A percentile compares a stretch with the other conserved stretches of the same genome.
Evolutionary conservation across 495 filamentous ascomycete species (phyloP).

Genomic region (Xylaria castorea): DNA sequence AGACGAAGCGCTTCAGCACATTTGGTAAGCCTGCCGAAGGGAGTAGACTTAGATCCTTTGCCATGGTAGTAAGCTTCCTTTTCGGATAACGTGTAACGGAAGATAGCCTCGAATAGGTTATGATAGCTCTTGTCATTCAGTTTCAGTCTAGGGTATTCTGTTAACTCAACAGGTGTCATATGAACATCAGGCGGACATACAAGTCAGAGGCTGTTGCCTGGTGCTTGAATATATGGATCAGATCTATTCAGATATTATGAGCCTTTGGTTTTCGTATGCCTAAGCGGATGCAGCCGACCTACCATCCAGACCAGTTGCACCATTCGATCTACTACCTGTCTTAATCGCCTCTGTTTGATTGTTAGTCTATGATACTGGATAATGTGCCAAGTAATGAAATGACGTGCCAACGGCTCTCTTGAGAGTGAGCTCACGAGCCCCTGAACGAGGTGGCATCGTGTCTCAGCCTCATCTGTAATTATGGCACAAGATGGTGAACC

Average conservation of each 20-base stretch:
- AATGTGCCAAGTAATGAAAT: background rate
- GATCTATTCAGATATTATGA: constrained; percentile 33
- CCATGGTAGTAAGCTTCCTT: constrained; percentile 65
- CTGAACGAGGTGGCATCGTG: constrained; percentile 26
- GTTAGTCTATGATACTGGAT: constrained; percentile 21
- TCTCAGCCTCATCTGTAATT: background rate
- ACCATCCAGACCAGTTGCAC: constrained; percentile 46
- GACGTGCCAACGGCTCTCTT: constrained; percentile 25
- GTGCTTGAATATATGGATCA: constrained; percentile 68
- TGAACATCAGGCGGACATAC: constrained; percentile 47
- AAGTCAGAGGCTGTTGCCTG: constrained; percentile 63
- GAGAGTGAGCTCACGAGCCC: constrained; percentile 24
- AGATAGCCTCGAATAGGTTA: constrained; percentile 80
- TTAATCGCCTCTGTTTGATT: constrained; percentile 39
- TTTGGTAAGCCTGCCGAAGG: constrained; percentile 65
- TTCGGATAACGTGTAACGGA: constrained; percentile 70
- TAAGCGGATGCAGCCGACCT: constrained; percentile 24
- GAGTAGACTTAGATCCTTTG: constrained; percentile 58
- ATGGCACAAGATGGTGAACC: background rate
- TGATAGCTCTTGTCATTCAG: constrained; percentile 79
- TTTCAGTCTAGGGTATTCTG: constrained; percentile 31
- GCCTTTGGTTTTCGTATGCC: constrained; percentile 1
- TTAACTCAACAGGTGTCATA: constrained; percentile 30
- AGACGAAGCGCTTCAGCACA: constrained; percentile 76
- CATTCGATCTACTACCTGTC: constrained; percentile 33